Base-by-base conservation (phyloP, 1,284 basidiomycete genomes). In the Chalciporus sp. region DNA sequence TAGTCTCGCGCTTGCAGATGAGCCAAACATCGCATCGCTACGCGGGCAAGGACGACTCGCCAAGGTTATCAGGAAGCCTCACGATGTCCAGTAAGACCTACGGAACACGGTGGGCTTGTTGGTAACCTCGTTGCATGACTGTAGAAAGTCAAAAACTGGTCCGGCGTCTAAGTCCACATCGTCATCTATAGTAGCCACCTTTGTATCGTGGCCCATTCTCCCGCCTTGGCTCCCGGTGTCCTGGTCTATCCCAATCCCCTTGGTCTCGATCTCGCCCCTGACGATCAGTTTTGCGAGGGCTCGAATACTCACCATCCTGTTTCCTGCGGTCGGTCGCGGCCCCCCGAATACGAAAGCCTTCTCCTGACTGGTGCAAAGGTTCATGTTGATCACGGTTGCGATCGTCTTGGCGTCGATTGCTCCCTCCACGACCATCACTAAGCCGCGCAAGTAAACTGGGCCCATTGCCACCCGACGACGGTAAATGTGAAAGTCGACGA, bases 171-270 rank as follows among this genome's bases (percentile, higher is more conserved):
- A 33, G 12, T 23, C 28, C 42, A 48, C 42, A 51, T 42, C 20
- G 39, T 70, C 57, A 79, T 71, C 74, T 72, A 61, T 66, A 61
- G 66, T 85, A 85, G 42, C 81, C 82, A 46, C 84, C 84, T 61
- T 53, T 79, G 53, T 77, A 76, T n/a, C 71, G 69, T 46, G 75
- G 75, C 12, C 67, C 67, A 29, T 63, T 59, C 3, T 57, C 59
- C 28, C 49, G 54, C 29, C 47, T 49, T 44, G 61, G 40, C 20
- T 60, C 62, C 35, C 58, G 45, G 42, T 63, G 49, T 6, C 61
- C 52, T 29, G 55, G n/a, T 45, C 51, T 61, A 47, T 65, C 67
- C 54, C 67, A 61, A 31, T 60, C 55, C 52, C 65, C 49, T 52
- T 61, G 49, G 20, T 64, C 59, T 47, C 60, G 55, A 35, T 60